phyloP scores from a whole-genome alignment of 192 early-diverging fungal species.

The Backusella westeae region DNA sequence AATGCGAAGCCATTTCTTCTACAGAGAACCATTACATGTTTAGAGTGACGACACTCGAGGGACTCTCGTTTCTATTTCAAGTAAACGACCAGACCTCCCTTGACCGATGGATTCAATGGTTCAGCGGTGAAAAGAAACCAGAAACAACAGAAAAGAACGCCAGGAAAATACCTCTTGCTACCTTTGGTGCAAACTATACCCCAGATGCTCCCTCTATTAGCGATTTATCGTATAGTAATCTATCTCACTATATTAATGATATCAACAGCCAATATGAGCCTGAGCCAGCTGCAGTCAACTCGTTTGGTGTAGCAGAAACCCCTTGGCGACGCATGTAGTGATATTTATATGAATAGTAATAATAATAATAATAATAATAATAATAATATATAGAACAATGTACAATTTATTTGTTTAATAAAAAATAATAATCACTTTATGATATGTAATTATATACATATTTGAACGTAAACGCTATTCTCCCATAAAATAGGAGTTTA shows the following conservation, averaged over 20 bases:
- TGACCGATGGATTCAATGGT: conserved; percentile 26
- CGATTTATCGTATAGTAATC: neutral
- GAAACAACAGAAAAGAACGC: neutral
- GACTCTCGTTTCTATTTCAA: conserved; percentile 19
- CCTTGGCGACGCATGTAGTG: neutral
- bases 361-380: neutral
- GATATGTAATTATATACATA: neutral
- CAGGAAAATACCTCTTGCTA: neutral
- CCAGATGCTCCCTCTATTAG: neutral
- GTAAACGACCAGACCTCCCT: conserved; percentile 21
- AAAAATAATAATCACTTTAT: neutral
- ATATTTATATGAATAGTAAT: neutral
- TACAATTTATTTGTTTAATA: conserved; percentile 1
- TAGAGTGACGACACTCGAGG: neutral
- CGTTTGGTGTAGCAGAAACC: neutral
- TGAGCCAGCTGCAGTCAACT: neutral
- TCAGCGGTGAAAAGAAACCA: conserved; percentile 11
- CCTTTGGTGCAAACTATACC: conserved; percentile 3
- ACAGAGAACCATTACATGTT: conserved; percentile 12
- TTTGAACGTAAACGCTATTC: neutral
- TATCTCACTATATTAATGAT: conserved; percentile 3
- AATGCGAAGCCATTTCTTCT: conserved; percentile 5
- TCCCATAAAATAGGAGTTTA: neutral
- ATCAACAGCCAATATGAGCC: neutral
- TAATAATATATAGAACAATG: neutral